phyloP scores from a whole-genome alignment of 768 basidiomycete species.

The Suillus clintonianus region DNA sequence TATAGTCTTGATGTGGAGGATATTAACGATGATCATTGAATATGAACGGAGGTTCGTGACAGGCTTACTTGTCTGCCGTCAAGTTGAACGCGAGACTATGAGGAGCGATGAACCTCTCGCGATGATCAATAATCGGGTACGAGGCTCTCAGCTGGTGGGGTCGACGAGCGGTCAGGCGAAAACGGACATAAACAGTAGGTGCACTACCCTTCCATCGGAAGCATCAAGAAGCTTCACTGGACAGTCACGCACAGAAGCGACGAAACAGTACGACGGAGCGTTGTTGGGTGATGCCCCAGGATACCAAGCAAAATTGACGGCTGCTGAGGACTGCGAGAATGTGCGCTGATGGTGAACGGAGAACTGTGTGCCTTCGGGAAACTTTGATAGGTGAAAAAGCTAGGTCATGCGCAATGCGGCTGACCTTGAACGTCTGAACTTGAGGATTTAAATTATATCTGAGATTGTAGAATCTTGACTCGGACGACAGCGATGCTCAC shows the following conservation, averaged over 20 bases:
- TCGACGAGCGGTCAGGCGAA: background rate
- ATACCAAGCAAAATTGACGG: slow-evolving; percentile 85
- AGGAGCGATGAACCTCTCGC: slow-evolving; percentile 89
- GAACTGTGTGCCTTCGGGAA: background rate
- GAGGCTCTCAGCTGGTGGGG: slow-evolving; percentile 77
- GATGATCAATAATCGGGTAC: slow-evolving; percentile 89
- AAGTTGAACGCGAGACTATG: slow-evolving; percentile 80
- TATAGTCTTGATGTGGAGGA: slow-evolving; percentile 59
- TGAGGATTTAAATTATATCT: background rate
- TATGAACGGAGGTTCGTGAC: background rate
- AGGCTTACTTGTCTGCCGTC: slow-evolving; percentile 60
- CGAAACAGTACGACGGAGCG: slow-evolving; percentile 76
- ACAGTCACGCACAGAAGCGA: slow-evolving; percentile 80
- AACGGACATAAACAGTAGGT: background rate
- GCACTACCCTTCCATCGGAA: slow-evolving; percentile 66
- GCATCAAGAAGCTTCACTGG: slow-evolving; percentile 88
- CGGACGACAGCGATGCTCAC: slow-evolving; percentile 30
- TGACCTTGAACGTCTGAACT: background rate
- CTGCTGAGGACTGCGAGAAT: slow-evolving; percentile 62
- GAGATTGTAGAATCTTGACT: background rate
- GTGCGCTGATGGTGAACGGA: slow-evolving; percentile 17
- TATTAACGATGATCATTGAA: background rate
- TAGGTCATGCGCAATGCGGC: background rate
- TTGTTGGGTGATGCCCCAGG: slow-evolving; percentile 65
- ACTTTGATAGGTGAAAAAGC: background rate